Conservation (phyloP, 306 rosid species). For the Coriaria nepalensis region DNA sequence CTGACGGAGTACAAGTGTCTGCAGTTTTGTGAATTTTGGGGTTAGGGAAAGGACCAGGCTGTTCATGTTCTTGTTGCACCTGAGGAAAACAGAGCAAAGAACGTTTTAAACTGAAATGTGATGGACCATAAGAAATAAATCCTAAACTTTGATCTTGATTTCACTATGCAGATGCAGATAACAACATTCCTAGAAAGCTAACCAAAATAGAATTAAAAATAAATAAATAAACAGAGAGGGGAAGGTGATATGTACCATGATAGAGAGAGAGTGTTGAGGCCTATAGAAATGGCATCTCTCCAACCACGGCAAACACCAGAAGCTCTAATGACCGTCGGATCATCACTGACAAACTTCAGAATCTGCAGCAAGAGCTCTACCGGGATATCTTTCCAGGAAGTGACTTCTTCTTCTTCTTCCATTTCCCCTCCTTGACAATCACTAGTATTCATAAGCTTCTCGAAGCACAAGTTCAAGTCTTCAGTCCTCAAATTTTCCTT, state of each 20-base stretch:
- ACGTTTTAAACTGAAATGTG: too few species aligned
- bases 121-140: too few species aligned
- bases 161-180: too few species aligned
- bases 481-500: too few species aligned
- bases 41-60: conserved; percentile 61
- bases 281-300: conserved; percentile 74
- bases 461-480: too few species aligned
- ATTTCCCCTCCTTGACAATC: conserved; percentile 32
- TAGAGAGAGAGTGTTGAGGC: conserved; percentile 67
- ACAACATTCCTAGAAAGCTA: too few species aligned
- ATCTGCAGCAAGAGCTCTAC: conserved; percentile 84
- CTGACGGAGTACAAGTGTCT: conserved; percentile 71
- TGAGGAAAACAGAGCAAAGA: too few species aligned
- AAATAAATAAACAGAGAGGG: too few species aligned
- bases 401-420: conserved; percentile 36
- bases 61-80: conserved; percentile 91
- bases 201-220: too few species aligned
- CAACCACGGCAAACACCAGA: conserved; percentile 86
- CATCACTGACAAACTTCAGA: conserved; percentile 46
- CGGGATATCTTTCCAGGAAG: conserved; percentile 81
- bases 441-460: conserved; percentile 52
- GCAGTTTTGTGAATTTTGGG: conserved; percentile 70
- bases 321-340: conserved; percentile 53
- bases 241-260: too few species aligned
- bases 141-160: too few species aligned